phyloP scores from a whole-genome alignment of 805 yeast species.

The Candida ulmi region DNA sequence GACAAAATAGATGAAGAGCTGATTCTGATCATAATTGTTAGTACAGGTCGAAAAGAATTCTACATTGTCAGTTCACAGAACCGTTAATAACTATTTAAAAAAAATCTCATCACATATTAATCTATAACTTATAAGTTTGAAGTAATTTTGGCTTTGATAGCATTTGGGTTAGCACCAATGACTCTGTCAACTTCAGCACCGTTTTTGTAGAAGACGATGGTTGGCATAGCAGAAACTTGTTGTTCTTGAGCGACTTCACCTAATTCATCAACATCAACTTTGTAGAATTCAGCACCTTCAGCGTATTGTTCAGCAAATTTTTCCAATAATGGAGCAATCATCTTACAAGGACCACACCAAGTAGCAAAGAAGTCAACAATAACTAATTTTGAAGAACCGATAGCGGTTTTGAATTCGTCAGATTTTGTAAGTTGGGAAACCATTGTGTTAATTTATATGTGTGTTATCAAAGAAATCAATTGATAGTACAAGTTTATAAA shows the following conservation, averaged over 20 bases:
- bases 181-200: constrained; percentile 78
- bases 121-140: constrained; percentile 35
- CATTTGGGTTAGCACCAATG: constrained; percentile 87
- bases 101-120: neutral
- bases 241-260: constrained; percentile 66
- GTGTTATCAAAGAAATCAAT: neutral
- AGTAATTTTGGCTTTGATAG: constrained; percentile 64
- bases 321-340: constrained; percentile 90
- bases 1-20: too few relatives aligned
- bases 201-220: constrained; percentile 69
- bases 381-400: constrained; percentile 62
- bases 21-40: too few relatives aligned
- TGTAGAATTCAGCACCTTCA: constrained; percentile 69
- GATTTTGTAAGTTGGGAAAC: constrained; percentile 44
- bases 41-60: too few relatives aligned
- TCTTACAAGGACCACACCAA: constrained; percentile 99
- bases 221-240: constrained; percentile 59
- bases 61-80: too few relatives aligned
- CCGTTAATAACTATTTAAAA: neutral
- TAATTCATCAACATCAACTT: constrained; percentile 88
- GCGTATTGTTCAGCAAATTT: constrained; percentile 63
- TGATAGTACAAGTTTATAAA: too few relatives aligned
- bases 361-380: constrained; percentile 95
- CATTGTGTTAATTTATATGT: constrained; percentile 32
- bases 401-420: constrained; percentile 63